Percentiles rank a stretch among this genome's conserved stretches.
Evolutionary conservation across 2,329 filamentous ascomycete species (phyloP).

Genomic region (Pseudogymnoascus sp.): DNA sequence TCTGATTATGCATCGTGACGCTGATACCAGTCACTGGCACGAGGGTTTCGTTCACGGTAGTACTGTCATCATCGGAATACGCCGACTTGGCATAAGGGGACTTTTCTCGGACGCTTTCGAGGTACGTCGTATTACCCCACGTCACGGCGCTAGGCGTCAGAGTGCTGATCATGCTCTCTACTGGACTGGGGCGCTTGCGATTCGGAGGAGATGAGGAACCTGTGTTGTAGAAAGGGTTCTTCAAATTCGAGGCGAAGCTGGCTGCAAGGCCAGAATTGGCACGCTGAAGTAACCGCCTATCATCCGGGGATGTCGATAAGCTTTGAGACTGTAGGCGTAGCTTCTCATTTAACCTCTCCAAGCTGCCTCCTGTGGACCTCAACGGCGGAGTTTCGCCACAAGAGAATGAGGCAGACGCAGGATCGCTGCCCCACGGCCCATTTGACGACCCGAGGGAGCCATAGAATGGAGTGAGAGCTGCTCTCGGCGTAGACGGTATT

Average conservation of each 20-base stretch:
- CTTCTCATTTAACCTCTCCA: constrained; percentile 35
- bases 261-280: constrained; percentile 48
- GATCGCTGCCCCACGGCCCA: constrained; percentile 42
- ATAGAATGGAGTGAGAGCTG: constrained; percentile 47
- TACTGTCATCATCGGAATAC: constrained; percentile 25
- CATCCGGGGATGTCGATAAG: constrained; percentile 51
- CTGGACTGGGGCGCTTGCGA: constrained; percentile 50
- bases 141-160: constrained; percentile 36
- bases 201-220: constrained; percentile 37
- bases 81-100: constrained; percentile 17
- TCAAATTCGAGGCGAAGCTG: constrained; percentile 46
- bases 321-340: constrained; percentile 40
- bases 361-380: constrained; percentile 38
- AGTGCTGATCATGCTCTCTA: constrained; percentile 49
- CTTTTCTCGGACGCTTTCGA: constrained; percentile 30
- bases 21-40: constrained; percentile 24
- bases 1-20: constrained; percentile 50
- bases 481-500: constrained; percentile 46
- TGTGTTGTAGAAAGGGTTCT: constrained; percentile 30
- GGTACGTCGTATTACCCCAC: constrained; percentile 31
- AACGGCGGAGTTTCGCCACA: constrained; percentile 51
- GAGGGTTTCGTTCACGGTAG: constrained; percentile 10
- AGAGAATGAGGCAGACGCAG: constrained; percentile 49
- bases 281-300: constrained; percentile 40
- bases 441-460: constrained; percentile 51